Conservation (phyloP, 2,329 filamentous ascomycete species). For the Sphaerulina populicola region DNA sequence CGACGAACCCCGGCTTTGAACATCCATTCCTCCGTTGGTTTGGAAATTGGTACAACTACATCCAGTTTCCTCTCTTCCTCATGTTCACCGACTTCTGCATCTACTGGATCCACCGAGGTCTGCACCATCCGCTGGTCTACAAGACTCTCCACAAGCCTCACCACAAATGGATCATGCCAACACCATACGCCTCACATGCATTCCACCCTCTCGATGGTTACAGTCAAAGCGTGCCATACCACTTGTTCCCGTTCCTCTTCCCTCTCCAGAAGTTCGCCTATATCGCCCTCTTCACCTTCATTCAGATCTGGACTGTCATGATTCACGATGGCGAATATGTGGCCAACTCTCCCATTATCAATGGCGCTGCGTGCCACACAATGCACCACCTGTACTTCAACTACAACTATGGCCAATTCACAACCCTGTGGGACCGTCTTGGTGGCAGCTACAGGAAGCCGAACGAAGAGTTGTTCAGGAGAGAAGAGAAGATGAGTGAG, state of each 20-base stretch:
- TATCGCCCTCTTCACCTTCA: conserved; percentile 75
- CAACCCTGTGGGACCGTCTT: conserved; percentile 81
- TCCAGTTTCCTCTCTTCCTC: conserved; percentile 83
- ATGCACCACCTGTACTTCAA: conserved; percentile 83
- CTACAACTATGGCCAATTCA: conserved; percentile 93
- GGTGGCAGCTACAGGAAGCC: conserved; percentile 81
- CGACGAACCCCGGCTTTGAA: conserved; percentile 24
- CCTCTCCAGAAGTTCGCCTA: conserved; percentile 87
- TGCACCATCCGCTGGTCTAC: conserved; percentile 75
- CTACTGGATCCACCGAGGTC: conserved; percentile 82
- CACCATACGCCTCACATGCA: conserved; percentile 81
- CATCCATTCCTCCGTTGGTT: conserved; percentile 27
- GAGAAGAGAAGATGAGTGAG: conserved; percentile 76
- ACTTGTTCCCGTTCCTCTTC: conserved; percentile 86
- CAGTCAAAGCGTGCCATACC: conserved; percentile 81
- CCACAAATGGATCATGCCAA: conserved; percentile 99
- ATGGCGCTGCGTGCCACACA: conserved; percentile 88
- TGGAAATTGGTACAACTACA: conserved; percentile 54
- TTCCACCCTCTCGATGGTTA: conserved; percentile 94
- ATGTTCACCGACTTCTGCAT: conserved; percentile 82
- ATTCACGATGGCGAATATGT: conserved; percentile 95
- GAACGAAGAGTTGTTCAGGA: conserved; percentile 74
- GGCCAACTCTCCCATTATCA: conserved; percentile 81
- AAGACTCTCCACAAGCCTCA: conserved; percentile 91
- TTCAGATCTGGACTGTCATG: conserved; percentile 95